Percentiles rank a stretch among this genome's conserved stretches.
Evolutionary conservation across 768 basidiomycete genomes (phyloP).

Genomic region (Coprinellus micaceus): DNA sequence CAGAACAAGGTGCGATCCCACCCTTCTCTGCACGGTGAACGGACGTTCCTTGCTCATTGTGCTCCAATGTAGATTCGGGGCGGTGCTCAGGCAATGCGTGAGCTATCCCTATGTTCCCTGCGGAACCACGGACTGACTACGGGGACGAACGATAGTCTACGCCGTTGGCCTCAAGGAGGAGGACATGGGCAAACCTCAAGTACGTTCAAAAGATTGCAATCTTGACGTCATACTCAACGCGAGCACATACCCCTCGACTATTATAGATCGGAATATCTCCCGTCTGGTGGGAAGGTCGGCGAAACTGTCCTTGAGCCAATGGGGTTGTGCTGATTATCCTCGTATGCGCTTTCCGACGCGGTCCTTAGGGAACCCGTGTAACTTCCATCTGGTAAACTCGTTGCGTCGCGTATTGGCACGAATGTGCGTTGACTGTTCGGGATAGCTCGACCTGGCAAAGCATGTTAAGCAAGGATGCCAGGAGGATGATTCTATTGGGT

Average conservation of each 20-base stretch:
- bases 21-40: neutral
- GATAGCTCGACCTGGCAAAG: constrained; percentile 71
- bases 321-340: neutral
- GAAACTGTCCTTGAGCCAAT: neutral
- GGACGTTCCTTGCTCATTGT: neutral
- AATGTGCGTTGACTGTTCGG: neutral
- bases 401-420: neutral
- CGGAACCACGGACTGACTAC: too few species aligned
- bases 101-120: constrained; percentile 26
- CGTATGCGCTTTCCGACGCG: constrained; percentile 2
- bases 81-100: constrained; percentile 85
- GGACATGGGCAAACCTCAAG: constrained; percentile 85
- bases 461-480: constrained; percentile 81
- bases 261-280: constrained; percentile 80
- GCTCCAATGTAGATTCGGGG: constrained; percentile 43
- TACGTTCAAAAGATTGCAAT: constrained; percentile 20
- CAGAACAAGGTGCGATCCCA: constrained; percentile 63
- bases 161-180: constrained; percentile 72
- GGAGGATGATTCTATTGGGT: constrained; percentile 74
- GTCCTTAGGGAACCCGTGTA: constrained; percentile 77
- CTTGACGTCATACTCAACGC: constrained; percentile 10
- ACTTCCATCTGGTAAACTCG: constrained; percentile 64
- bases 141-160: constrained; percentile 55
- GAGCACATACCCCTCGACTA: too few species aligned
- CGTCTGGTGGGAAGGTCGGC: constrained; percentile 88